Conservation (phyloP, 2,329 filamentous ascomycete genomes). For the Pseudonectria foliicola region DNA sequence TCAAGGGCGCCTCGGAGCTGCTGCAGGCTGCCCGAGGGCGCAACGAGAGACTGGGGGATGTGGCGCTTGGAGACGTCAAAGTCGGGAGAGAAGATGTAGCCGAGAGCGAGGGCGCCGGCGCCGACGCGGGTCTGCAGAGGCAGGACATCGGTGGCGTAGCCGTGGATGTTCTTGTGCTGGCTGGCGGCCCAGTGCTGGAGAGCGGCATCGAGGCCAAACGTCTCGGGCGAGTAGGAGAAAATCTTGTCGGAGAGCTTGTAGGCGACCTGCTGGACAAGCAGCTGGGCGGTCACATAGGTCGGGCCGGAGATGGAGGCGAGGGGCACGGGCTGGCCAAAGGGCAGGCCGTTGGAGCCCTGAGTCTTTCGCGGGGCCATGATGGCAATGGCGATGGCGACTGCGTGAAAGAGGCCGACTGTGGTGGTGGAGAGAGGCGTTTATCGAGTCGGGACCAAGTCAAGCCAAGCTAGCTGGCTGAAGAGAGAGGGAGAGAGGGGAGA, state of each 20-base stretch:
- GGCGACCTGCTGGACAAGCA: slow-evolving; percentile 90
- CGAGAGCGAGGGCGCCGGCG: slow-evolving; percentile 83
- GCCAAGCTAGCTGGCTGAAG: too few species aligned
- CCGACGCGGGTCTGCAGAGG: slow-evolving; percentile 81
- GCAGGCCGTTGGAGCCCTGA: slow-evolving; percentile 45
- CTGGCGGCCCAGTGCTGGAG: slow-evolving; percentile 68
- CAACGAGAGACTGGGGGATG: slow-evolving; percentile 84
- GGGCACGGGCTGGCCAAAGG: slow-evolving; percentile 49
- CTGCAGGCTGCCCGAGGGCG: slow-evolving; percentile 73
- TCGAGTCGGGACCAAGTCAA: too few species aligned
- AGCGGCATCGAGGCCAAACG: slow-evolving; percentile 83
- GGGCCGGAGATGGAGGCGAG: slow-evolving; percentile 67
- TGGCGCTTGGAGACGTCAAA: slow-evolving; percentile 88
- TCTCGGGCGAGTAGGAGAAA: slow-evolving; percentile 92
- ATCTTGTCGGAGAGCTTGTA: slow-evolving; percentile 95
- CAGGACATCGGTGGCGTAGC: slow-evolving; percentile 69
- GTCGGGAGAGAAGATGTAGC: slow-evolving; percentile 96
- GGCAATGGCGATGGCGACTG: too few species aligned
- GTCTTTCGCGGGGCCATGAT: slow-evolving; percentile 6
- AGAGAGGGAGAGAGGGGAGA: slow-evolving; percentile 6
- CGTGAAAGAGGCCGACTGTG: neutral
- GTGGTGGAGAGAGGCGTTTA: slow-evolving; percentile 3
- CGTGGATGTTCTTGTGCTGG: slow-evolving; percentile 71
- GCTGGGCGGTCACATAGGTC: slow-evolving; percentile 88
- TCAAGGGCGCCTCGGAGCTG: slow-evolving; percentile 79